These are phyloP conservation scores for Penicillium chermesinum DNA, from an alignment of 495 filamentous ascomycete species.

Conservation along the genomic window DNA sequence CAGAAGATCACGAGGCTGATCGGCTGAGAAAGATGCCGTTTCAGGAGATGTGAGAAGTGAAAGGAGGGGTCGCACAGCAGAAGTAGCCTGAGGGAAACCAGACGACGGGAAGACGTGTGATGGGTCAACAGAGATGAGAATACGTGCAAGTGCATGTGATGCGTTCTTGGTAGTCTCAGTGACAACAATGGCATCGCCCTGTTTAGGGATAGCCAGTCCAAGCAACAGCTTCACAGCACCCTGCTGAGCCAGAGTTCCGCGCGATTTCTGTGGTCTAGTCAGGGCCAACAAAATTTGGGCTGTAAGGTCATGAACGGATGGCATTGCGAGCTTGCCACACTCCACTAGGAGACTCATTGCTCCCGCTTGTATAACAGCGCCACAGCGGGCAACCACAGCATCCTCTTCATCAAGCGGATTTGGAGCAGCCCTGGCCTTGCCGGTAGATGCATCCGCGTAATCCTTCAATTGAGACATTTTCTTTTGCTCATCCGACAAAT, in stretches of 20 bases:
- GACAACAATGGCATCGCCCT: constrained; percentile 33
- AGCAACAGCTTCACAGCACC: constrained; percentile 83
- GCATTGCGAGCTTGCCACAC: constrained; percentile 58
- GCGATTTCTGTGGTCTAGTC: constrained; percentile 61
- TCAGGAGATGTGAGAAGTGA: constrained; percentile 58
- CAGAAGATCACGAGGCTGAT: constrained; percentile 72
- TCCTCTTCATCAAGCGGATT: constrained; percentile 69
- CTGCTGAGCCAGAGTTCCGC: constrained; percentile 81
- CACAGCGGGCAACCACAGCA: constrained; percentile 71
- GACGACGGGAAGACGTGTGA: constrained; percentile 76
- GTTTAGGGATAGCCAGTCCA: constrained; percentile 55
- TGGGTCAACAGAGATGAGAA: constrained; percentile 86
- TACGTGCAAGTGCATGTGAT: constrained; percentile 84
- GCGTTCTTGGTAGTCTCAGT: constrained; percentile 53
- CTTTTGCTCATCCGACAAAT: constrained; percentile 85
- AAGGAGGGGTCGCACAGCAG: constrained; percentile 73
- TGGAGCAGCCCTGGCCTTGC: constrained; percentile 43
- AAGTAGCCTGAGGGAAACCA: constrained; percentile 63
- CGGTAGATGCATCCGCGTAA: constrained; percentile 77
- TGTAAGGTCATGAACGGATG: constrained; percentile 63
- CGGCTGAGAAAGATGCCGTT: constrained; percentile 32
- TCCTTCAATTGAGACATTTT: constrained; percentile 84
- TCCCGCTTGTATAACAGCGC: constrained; percentile 67
- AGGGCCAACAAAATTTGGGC: constrained; percentile 70
- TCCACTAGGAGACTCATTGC: constrained; percentile 68